Evolutionary conservation across 768 basidiomycete species (phyloP).

Genomic region (Mycena olivaceomarginata): DNA sequence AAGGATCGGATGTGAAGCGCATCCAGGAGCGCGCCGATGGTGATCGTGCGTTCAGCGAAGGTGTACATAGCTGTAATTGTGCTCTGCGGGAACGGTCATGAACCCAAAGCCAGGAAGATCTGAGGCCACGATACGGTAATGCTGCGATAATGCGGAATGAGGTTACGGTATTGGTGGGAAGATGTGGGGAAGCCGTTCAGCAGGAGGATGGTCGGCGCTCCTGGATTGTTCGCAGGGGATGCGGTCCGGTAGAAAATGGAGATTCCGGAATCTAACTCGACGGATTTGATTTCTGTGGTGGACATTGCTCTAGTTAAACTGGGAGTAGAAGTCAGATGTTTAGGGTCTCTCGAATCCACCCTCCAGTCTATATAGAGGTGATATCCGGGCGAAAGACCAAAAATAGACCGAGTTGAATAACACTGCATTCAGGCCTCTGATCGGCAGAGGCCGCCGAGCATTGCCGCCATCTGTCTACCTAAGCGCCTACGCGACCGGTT

Average conservation of each 20-base stretch:
- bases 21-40: slow-evolving; percentile 64
- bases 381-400: no score
- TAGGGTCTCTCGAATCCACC: neutral
- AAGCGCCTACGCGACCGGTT: no score
- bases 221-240: slow-evolving; percentile 47
- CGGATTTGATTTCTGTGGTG: slow-evolving; percentile 43
- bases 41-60: slow-evolving; percentile 62
- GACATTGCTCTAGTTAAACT: neutral
- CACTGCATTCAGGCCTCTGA: no score
- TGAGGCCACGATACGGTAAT: slow-evolving; percentile 68
- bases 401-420: neutral
- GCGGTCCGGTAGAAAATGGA: slow-evolving; percentile 67
- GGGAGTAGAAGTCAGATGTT: neutral
- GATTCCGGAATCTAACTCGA: slow-evolving; percentile 55
- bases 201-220: slow-evolving; percentile 60
- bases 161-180: slow-evolving; percentile 68
- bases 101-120: slow-evolving; percentile 73
- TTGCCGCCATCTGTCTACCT: no score
- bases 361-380: no score
- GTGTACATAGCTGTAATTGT: slow-evolving; percentile 61
- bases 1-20: slow-evolving; percentile 60
- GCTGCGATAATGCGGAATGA: slow-evolving; percentile 62
- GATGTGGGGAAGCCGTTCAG: slow-evolving; percentile 72
- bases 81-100: slow-evolving; percentile 60
- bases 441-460: no score